phyloP scores from a whole-genome alignment of 75 land plant genomes.

The Sequoia sempervirens region DNA sequence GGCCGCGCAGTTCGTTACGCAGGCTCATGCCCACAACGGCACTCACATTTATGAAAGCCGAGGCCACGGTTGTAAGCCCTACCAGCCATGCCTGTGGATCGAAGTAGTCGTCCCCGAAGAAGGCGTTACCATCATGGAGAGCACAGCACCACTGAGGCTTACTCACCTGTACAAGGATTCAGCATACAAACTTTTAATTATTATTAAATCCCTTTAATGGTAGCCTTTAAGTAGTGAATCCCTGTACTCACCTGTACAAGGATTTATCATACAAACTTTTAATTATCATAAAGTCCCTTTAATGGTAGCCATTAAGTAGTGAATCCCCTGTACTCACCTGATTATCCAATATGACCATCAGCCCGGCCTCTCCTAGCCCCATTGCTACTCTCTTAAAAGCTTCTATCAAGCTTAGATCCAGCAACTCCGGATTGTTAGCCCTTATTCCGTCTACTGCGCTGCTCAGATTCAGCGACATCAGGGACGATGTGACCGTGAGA shows the following conservation, averaged over 20 bases:
- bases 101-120: conserved; percentile 43
- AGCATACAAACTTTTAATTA: background rate
- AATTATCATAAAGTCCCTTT: too few relatives aligned
- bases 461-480: conserved; percentile 6
- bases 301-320: background rate
- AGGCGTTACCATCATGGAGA: conserved; percentile 36
- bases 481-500: conserved; percentile 19
- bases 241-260: conserved; percentile 20
- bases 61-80: conserved; percentile 30
- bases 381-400: conserved; percentile 20
- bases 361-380: conserved; percentile 12
- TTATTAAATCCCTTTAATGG: too few relatives aligned
- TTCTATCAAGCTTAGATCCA: conserved; percentile 13
- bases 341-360: conserved; percentile 21
- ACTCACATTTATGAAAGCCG: conserved; percentile 3
- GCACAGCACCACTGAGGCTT: conserved; percentile 50
- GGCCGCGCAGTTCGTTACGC: conserved; percentile 47
- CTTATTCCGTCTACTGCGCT: conserved; percentile 2
- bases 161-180: conserved; percentile 19
- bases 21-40: conserved; percentile 42
- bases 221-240: too few relatives aligned
- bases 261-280: background rate
- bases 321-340: background rate
- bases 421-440: conserved; percentile 22
- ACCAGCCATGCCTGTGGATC: conserved; percentile 25